Evolutionary conservation across 805 yeast species (phyloP).

Genomic region (Saturnispora ahearnii): DNA sequence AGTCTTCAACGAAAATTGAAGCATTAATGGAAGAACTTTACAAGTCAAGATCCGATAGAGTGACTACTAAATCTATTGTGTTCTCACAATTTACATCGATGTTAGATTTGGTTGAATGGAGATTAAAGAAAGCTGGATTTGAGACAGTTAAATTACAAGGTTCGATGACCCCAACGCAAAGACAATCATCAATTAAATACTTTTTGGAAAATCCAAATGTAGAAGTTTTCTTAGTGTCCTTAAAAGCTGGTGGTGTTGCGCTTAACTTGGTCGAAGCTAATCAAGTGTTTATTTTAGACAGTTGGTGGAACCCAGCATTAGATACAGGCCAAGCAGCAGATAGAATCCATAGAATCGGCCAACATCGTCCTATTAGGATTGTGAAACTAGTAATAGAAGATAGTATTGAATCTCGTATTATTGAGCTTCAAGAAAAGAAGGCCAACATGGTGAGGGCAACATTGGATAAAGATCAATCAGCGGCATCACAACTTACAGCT

Average conservation of each 20-base stretch:
- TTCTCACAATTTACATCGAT: conserved; percentile 85
- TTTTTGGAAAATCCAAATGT: conserved; percentile 90
- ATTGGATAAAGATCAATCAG: conserved; percentile 84
- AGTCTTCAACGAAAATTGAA: conserved; percentile 92
- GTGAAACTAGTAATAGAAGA: conserved; percentile 93
- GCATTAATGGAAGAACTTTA: conserved; percentile 91
- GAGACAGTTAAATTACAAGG: conserved; percentile 92
- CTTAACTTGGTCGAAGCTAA: conserved; percentile 93
- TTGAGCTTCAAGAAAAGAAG: conserved; percentile 93
- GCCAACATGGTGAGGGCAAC: conserved; percentile 98
- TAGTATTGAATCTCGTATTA: conserved; percentile 91
- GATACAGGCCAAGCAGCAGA: conserved; percentile 96
- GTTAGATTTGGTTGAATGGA: conserved; percentile 94
- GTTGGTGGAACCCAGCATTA: conserved; percentile 99
- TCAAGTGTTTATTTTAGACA: conserved; percentile 91
- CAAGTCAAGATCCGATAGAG: conserved; percentile 72
- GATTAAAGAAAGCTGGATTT: conserved; percentile 90
- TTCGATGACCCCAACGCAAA: conserved; percentile 91
- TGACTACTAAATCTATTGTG: conserved; percentile 90
- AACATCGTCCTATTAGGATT: conserved; percentile 85
- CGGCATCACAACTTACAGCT: conserved; percentile 80
- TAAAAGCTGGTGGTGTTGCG: conserved; percentile 99
- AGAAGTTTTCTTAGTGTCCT: conserved; percentile 87
- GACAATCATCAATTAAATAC: conserved; percentile 83
- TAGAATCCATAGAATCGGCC: conserved; percentile 96